These are phyloP conservation scores for Trichoderma afroharzianum DNA, from an alignment of 2,329 filamentous ascomycete species.

Conservation along the genomic window DNA sequence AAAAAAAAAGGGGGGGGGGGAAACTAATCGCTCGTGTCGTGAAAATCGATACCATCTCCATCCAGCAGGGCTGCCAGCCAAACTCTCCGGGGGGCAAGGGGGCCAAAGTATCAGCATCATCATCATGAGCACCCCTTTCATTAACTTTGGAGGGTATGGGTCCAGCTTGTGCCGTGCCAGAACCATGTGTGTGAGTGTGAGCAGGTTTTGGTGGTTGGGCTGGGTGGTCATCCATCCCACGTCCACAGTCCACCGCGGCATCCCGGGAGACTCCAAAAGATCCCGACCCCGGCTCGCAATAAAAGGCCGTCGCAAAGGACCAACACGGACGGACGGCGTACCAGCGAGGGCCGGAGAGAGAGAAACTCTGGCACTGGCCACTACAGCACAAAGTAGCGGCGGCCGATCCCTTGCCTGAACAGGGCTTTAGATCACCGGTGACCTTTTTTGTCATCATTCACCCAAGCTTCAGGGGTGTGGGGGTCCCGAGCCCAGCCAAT, in stretches of 20 bases:
- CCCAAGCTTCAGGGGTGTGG: neutral
- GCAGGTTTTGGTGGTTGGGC: neutral
- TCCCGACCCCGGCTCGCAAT: conserved; percentile 1
- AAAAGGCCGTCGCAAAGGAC: neutral
- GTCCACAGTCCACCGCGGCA: neutral
- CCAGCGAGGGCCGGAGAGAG: neutral
- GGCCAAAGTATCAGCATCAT: neutral
- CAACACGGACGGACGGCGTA: neutral
- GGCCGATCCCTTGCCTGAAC: conserved; percentile 10
- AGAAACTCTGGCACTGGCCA: neutral
- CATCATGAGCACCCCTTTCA: conserved; percentile 7
- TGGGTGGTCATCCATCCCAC: neutral
- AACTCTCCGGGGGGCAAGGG: neutral
- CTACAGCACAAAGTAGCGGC: conserved; percentile 1
- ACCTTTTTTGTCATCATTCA: conserved; percentile 11
- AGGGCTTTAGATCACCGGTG: conserved; percentile 5
- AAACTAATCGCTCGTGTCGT: neutral
- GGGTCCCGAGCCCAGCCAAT: conserved; percentile 11
- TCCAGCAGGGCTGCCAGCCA: neutral
- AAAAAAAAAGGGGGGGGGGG: neutral
- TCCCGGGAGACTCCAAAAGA: neutral
- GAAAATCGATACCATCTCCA: neutral
- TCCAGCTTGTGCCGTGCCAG: neutral
- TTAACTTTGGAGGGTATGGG: conserved; percentile 2
- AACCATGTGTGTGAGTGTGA: neutral